phyloP scores from a whole-genome alignment of 352 stramenopile genomes.

The Pythium guiyangense region DNA sequence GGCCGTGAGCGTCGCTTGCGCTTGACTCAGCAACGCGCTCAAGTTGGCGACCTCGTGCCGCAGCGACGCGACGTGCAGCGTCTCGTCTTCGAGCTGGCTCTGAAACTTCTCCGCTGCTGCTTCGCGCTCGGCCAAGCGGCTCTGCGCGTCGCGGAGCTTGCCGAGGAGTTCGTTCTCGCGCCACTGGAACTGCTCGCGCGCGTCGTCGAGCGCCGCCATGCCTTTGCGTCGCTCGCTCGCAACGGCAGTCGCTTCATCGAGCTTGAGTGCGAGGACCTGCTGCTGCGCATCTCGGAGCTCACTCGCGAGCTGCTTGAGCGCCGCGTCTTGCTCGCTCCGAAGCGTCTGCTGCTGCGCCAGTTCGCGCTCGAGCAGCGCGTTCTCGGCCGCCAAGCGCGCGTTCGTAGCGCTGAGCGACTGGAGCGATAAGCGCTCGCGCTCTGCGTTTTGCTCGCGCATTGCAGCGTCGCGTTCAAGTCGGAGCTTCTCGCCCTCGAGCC shows the following conservation, averaged over 20 bases:
- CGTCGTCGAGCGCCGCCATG: conserved; percentile 43
- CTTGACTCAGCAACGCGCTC: conserved; percentile 55
- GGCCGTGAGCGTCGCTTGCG: conserved; percentile 41
- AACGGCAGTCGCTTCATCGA: conserved; percentile 46
- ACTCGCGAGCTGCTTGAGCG: conserved; percentile 19
- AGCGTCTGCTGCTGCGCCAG: conserved; percentile 17
- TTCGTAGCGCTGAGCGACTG: conserved; percentile 11
- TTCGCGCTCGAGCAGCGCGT: conserved; percentile 14
- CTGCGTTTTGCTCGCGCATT: background rate
- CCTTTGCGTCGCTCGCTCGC: conserved; percentile 47
- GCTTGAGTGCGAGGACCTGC: conserved; percentile 48
- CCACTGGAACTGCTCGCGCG: conserved; percentile 42
- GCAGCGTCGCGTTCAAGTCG: conserved; percentile 15
- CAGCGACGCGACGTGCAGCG: conserved; percentile 60
- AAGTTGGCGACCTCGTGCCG: conserved; percentile 63
- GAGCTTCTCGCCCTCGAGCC: conserved; percentile 20
- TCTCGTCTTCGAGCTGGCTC: conserved; percentile 75
- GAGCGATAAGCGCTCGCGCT: conserved; percentile 8
- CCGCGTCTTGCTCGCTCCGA: conserved; percentile 16
- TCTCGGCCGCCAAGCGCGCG: conserved; percentile 25
- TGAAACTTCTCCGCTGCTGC: conserved; percentile 50
- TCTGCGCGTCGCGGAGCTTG: conserved; percentile 45
- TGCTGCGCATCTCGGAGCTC: conserved; percentile 41
- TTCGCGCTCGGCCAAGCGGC: conserved; percentile 45
- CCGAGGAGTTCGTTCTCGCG: conserved; percentile 54